These are phyloP conservation scores for Boletus insuetus DNA, from an alignment of 768 basidiomycete genomes.

Conservation along the genomic window DNA sequence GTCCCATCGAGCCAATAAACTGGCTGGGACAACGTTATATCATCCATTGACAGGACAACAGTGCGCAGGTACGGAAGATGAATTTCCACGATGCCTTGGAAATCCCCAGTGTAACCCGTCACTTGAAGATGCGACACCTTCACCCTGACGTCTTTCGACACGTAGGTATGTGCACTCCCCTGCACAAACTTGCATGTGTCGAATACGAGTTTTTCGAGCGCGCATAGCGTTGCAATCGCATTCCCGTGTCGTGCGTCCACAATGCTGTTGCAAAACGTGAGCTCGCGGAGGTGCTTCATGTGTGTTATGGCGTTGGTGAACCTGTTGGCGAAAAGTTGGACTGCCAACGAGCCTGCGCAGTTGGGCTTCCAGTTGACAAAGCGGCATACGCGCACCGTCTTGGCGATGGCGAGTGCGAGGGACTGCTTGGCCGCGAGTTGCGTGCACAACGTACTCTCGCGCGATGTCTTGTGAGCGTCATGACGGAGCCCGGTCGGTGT, in stretches of 20 bases:
- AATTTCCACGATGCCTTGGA: neutral
- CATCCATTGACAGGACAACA: neutral
- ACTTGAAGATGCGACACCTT: conserved; percentile 9
- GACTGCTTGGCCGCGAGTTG: conserved; percentile 25
- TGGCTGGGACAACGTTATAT: neutral
- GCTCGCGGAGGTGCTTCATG: conserved; percentile 18
- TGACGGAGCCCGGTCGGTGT: neutral
- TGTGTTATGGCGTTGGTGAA: conserved; percentile 4
- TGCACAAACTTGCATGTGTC: neutral
- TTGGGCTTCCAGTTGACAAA: neutral
- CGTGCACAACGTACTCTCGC: conserved; percentile 22
- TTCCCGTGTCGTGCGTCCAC: conserved; percentile 11
- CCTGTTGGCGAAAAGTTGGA: neutral
- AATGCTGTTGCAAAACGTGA: conserved; percentile 8
- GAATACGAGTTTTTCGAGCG: conserved; percentile 18
- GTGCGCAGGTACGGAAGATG: neutral
- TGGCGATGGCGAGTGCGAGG: conserved; percentile 29
- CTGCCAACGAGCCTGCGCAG: neutral
- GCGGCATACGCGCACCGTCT: conserved; percentile 26
- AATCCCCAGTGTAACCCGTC: neutral
- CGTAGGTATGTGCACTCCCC: neutral
- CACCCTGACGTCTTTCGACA: neutral
- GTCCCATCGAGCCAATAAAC: neutral
- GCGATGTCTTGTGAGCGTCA: neutral
- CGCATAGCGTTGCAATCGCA: conserved; percentile 1